Base-by-base conservation (phyloP, 805 yeast species). In the Nakazawaea pomicola region DNA sequence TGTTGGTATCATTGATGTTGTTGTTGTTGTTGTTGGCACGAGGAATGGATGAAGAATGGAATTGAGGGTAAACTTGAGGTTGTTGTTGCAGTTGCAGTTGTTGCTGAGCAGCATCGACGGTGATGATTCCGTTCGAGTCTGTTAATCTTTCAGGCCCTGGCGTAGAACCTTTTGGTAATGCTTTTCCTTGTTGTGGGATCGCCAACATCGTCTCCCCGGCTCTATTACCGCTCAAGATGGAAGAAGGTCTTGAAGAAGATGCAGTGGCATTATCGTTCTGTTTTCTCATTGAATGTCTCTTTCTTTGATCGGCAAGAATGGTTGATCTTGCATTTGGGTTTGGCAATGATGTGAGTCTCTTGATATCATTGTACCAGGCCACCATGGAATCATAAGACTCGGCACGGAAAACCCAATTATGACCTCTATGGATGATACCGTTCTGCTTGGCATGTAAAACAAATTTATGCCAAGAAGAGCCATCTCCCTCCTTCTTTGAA, bases 381-480 rank as follows among this genome's bases (percentile, higher is more conserved):
- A 82, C 77, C 91, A 89, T 86, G 24, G 73, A 61, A 31, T 80
- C 83, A 52, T 83, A 84, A 36, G 83, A 75, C 54, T 85, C 93
- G n/a, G 95, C 82, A 49, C 95, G 74, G 67, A 91, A 90, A n/a
- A 90, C 93, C 87, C 93, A 88, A 53, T 88, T 89, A 63, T 90
- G 97, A 32, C 88, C 86, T 54, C 87, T 72, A 47, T 80, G 82
- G 47, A 87, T 70, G 45, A 83, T 64, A 11, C 93, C 93, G 46
- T 79, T 77, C 48, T 81, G 80, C 53, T 83, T 86, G 14, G 89
- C 78, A 49, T 76, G 78, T 46, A 91, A 66, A 9, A 89, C 85
- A 61, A 91, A 93, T 63, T 89, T 89, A 58, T 79, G 80, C 44
- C 64, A 65, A 3, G 75, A 69, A 37, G 74, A 76, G 14, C 72